Percentiles rank a stretch among this genome's conserved stretches.
These are phyloP conservation scores for Metschnikowia dekortorum DNA, from an alignment of 805 yeast genomes.

Conservation along the genomic window DNA sequence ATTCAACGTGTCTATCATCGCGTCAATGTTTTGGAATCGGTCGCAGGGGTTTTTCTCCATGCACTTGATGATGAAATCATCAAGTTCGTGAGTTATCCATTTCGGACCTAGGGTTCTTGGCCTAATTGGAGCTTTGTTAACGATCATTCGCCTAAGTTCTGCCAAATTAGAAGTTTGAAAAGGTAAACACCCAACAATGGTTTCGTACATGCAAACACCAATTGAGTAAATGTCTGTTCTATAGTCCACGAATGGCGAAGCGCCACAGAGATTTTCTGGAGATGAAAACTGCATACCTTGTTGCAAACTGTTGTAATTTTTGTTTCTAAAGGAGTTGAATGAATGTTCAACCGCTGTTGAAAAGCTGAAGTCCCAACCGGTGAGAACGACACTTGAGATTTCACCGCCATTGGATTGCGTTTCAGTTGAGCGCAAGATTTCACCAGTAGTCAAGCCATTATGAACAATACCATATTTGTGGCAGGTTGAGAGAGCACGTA, in stretches of 20 bases:
- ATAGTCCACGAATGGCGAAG: conserved; percentile 36
- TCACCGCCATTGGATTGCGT: conserved; percentile 1
- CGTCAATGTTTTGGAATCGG: conserved; percentile 34
- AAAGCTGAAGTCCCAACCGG: conserved; percentile 49
- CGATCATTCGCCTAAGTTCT: conserved; percentile 37
- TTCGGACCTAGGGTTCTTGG: conserved; percentile 28
- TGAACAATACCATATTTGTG: conserved; percentile 44
- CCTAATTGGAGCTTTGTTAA: conserved; percentile 37
- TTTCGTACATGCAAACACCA: conserved; percentile 48
- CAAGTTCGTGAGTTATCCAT: conserved; percentile 29
- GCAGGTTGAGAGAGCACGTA: conserved; percentile 18
- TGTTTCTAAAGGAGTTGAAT: conserved; percentile 37
- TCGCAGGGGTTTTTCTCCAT: conserved; percentile 37
- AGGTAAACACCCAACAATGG: conserved; percentile 43
- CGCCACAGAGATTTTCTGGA: conserved; percentile 45
- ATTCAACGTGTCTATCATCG: conserved; percentile 34
- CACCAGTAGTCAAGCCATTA: conserved; percentile 41
- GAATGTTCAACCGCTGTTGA: conserved; percentile 39
- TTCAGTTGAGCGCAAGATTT: conserved; percentile 33
- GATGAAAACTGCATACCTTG: conserved; percentile 45
- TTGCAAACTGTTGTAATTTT: conserved; percentile 34
- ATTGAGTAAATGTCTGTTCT: conserved; percentile 47
- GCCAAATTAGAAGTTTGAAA: conserved; percentile 38
- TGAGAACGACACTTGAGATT: conserved; percentile 26
- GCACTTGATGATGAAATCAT: conserved; percentile 38